A percentile compares a stretch with the other conserved stretches of the same genome.
phyloP scores from a whole-genome alignment of 2,329 filamentous ascomycete genomes.

The Fusarium setosum region DNA sequence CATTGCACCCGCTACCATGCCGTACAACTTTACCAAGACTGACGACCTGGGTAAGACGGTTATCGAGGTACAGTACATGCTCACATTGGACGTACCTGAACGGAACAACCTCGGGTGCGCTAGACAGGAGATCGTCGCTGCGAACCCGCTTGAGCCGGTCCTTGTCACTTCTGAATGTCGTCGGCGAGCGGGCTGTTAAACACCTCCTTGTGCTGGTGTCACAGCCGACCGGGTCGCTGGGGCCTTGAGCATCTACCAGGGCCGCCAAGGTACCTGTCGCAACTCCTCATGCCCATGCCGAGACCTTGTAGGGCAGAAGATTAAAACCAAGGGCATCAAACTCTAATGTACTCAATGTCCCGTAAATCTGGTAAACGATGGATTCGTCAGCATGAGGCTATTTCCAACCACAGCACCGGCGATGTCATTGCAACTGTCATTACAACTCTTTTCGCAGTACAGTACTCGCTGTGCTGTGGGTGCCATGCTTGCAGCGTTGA shows the following conservation, averaged over 20 bases:
- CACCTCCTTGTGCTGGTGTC: not conserved
- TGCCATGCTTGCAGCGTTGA: slow-evolving; percentile 8
- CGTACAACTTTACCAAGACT: slow-evolving; percentile 1
- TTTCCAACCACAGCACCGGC: not conserved
- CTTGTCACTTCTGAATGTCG: not conserved
- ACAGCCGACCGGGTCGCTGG: not conserved
- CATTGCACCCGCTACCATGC: not conserved
- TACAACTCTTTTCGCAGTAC: not conserved
- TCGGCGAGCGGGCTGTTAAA: not conserved
- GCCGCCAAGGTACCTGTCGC: not conserved
- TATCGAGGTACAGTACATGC: slow-evolving; percentile 14
- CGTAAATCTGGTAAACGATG: not conserved
- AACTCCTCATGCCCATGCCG: not conserved
- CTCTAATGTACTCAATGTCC: not conserved
- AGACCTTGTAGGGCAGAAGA: slow-evolving; percentile 12
- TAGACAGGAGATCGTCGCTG: slow-evolving; percentile 15
- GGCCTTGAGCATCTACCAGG: not conserved
- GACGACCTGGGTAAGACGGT: not conserved
- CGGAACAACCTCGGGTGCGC: slow-evolving; percentile 23
- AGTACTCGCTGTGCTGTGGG: not conserved
- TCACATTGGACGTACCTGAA: not conserved
- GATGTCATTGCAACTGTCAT: not conserved
- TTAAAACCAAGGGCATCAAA: not conserved
- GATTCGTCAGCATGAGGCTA: slow-evolving; percentile 8
- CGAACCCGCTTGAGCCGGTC: not conserved